Evolutionary conservation across 768 basidiomycete species (phyloP).

Genomic region (Gloeopeniophorella convolvens): DNA sequence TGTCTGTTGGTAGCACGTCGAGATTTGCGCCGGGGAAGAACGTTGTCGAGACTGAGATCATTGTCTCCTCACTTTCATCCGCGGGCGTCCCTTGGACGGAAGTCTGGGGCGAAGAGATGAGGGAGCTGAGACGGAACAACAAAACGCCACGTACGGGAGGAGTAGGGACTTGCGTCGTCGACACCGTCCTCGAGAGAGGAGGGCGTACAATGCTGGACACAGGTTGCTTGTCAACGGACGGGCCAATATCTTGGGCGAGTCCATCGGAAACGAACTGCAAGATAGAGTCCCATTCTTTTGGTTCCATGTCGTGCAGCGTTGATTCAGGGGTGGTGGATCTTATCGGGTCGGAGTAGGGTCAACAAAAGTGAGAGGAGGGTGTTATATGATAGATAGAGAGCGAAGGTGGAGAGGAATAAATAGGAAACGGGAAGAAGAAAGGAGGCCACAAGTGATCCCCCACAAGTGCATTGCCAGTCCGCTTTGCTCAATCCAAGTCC

Average conservation of each 20-base stretch:
- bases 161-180: conserved; percentile 37
- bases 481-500: no score
- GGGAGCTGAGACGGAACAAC: conserved; percentile 9
- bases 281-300: conserved; percentile 55
- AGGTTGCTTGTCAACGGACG: conserved; percentile 35
- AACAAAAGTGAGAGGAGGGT: no score
- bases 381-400: no score
- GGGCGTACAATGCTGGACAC: conserved; percentile 23
- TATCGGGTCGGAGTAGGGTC: no score
- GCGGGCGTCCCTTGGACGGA: conserved; percentile 32
- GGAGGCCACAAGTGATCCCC: no score
- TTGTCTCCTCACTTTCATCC: conserved; percentile 36
- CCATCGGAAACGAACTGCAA: conserved; percentile 52
- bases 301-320: conserved; percentile 36
- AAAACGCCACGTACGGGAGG: conserved; percentile 45
- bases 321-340: no score
- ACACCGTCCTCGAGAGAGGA: conserved; percentile 12
- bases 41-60: conserved; percentile 75
- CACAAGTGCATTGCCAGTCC: no score
- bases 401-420: no score
- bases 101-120: conserved; percentile 21
- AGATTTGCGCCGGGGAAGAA: conserved; percentile 67
- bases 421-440: no score
- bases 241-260: conserved; percentile 24
- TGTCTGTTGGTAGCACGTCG: conserved; percentile 49